Conservation (phyloP, 257 asterid genomes). For the Rehmannia glutinosa region DNA sequence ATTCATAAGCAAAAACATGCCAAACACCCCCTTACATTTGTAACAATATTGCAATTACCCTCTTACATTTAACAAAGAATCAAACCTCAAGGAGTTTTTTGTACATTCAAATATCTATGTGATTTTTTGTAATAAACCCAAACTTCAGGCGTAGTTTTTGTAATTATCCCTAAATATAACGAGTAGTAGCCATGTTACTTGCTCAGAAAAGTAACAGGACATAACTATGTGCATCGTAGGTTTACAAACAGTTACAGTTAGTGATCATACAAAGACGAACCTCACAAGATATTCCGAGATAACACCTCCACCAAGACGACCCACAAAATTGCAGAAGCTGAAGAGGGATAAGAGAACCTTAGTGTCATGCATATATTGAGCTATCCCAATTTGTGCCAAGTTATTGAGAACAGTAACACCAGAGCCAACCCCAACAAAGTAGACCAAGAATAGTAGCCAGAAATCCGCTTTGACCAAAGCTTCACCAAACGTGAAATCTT, state of each 20-base stretch:
- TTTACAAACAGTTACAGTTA: background rate
- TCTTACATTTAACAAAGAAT: too few relatives aligned
- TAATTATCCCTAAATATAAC: background rate
- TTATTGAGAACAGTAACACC: slow-evolving; percentile 78
- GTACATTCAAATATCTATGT: too few relatives aligned
- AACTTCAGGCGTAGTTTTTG: too few relatives aligned
- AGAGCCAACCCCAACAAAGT: slow-evolving; percentile 68
- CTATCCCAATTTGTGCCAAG: slow-evolving; percentile 69
- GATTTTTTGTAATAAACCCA: too few relatives aligned
- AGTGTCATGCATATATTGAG: slow-evolving; percentile 49
- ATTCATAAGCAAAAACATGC: too few relatives aligned
- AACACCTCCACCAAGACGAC: slow-evolving; percentile 79
- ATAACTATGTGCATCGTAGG: background rate
- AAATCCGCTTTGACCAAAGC: slow-evolving; percentile 72
- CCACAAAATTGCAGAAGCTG: slow-evolving; percentile 67
- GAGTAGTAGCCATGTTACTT: background rate
- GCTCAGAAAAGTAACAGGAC: background rate
- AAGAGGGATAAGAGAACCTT: slow-evolving; percentile 54
- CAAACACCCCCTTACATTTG: too few relatives aligned
- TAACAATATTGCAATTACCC: too few relatives aligned
- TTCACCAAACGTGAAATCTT: slow-evolving; percentile 54
- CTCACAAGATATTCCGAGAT: slow-evolving; percentile 61
- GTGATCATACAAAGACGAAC: slow-evolving; percentile 22
- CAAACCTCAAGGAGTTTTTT: too few relatives aligned
- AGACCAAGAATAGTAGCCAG: slow-evolving; percentile 67